phyloP scores from a whole-genome alignment of 192 early-diverging fungal species.

The Mortierella antarctica region DNA sequence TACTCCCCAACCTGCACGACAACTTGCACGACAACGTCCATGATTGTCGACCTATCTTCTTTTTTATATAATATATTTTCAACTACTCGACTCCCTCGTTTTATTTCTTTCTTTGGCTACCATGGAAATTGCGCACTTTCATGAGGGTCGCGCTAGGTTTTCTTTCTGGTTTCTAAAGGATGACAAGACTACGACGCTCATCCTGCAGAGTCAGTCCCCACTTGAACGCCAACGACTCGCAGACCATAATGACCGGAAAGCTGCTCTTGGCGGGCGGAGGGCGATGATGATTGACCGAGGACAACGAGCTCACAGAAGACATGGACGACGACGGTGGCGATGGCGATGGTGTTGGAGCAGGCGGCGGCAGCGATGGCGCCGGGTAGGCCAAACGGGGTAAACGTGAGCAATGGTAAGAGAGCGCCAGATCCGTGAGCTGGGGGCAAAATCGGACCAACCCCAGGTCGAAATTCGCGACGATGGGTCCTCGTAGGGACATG shows the following conservation, averaged over 20 bases:
- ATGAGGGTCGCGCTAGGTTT: too few relatives aligned
- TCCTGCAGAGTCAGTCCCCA: conserved; percentile 26
- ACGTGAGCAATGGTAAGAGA: conserved; percentile 34
- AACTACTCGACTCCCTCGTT: too few relatives aligned
- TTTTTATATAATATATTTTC: too few relatives aligned
- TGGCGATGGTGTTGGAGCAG: not conserved
- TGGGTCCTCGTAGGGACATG: conserved; percentile 31
- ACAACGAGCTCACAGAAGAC: too few relatives aligned
- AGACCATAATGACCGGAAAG: conserved; percentile 31
- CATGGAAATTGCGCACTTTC: too few relatives aligned
- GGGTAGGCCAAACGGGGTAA: conserved; percentile 26
- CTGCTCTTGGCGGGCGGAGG: not conserved
- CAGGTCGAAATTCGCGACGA: conserved; percentile 31
- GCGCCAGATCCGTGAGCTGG: conserved; percentile 25
- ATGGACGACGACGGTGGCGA: not conserved
- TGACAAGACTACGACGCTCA: conserved; percentile 26
- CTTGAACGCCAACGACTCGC: conserved; percentile 35
- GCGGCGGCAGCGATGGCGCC: not conserved
- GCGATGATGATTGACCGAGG: not conserved
- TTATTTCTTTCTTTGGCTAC: too few relatives aligned
- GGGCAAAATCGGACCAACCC: conserved; percentile 29
- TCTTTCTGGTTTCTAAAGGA: conserved; percentile 1
- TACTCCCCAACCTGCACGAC: too few relatives aligned
- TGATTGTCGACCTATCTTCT: too few relatives aligned
- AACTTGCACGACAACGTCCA: not conserved